Base-by-base conservation (phyloP, 2,329 filamentous ascomycete genomes). In the Elsinoe fawcettii region DNA sequence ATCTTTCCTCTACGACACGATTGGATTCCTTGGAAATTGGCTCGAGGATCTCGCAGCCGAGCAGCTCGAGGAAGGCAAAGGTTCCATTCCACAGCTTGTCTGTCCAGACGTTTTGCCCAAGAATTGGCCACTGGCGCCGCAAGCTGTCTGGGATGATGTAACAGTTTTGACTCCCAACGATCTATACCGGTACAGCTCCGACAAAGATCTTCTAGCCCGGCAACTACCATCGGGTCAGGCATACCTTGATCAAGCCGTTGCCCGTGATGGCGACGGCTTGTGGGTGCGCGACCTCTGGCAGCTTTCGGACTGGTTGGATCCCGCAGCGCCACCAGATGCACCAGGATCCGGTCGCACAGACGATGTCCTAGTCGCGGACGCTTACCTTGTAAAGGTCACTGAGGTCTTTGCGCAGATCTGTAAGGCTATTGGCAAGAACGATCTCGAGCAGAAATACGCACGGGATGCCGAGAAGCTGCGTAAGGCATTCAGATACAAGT, bases 1-100 rank as follows among this genome's bases (percentile, higher is more conserved):
- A 0, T 77, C 73, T 51, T 83, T 77, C 60, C 69, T 84, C 0
- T 84, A 78, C 65, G 71, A 81, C 61, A 75, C 77, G 1, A 66
- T 72, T 0, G 79, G 77, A 0, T 76, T 83, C 59, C 75, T 79
- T 58, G 63, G 68, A 20, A 70, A 64, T 54, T 84, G 77, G 80
- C 69, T 77, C 20, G 68, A 72, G 54, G 80, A 82, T 57, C 62
- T 80, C 1, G 68, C 66, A 1, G 63, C 62, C 1, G 74, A 74
- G 32, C 71, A 73, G 36, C 25, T 53, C 16, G 32, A 51, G 18
- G 61, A 65, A 6, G 58, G 20, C 3, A 58, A 59, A 27, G 62
- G 59, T n/a, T 55, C 58, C 9, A 60, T 66, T 11, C 60, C 66
- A 3, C 63, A 64, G 2, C 63, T 65, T 4, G 59, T 61, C 25